Percentiles rank a stretch among this genome's conserved stretches.
Conservation (phyloP, 495 filamentous ascomycete species). For the Aspergillus mulundensis region DNA sequence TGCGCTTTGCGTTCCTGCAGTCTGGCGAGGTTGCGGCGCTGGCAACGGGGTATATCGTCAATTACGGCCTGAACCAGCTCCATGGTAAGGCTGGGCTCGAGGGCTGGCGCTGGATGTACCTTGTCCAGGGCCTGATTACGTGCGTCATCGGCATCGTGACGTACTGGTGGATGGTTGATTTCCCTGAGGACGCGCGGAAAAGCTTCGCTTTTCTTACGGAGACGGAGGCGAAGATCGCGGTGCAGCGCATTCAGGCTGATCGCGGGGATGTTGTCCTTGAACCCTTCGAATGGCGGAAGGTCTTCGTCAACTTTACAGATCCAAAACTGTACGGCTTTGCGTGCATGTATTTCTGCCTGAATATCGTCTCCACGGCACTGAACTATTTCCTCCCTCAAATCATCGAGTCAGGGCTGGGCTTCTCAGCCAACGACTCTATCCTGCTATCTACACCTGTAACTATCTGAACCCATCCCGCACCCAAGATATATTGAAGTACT, state of each 20-base stretch:
- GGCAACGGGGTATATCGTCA: slow-evolving; percentile 68
- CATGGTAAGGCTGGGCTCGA: slow-evolving; percentile 55
- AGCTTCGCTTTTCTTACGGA: slow-evolving; percentile 62
- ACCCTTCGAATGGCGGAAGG: slow-evolving; percentile 55
- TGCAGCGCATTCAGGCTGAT: slow-evolving; percentile 57
- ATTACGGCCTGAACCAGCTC: slow-evolving; percentile 65
- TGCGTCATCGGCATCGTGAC: slow-evolving; percentile 62
- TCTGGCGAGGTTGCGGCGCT: slow-evolving; percentile 63
- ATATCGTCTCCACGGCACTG: slow-evolving; percentile 63
- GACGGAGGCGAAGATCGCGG: slow-evolving; percentile 53
- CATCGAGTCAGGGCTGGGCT: slow-evolving; percentile 67
- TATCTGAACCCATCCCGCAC: neutral
- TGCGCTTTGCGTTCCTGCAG: slow-evolving; percentile 71
- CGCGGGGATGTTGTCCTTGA: slow-evolving; percentile 62
- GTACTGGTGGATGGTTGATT: slow-evolving; percentile 79
- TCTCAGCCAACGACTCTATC: slow-evolving; percentile 60
- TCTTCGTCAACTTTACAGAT: slow-evolving; percentile 59
- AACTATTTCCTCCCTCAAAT: slow-evolving; percentile 73
- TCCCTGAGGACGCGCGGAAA: slow-evolving; percentile 61
- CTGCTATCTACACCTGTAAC: slow-evolving; percentile 63
- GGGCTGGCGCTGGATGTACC: slow-evolving; percentile 76
- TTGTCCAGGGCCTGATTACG: slow-evolving; percentile 65
- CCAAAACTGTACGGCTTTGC: slow-evolving; percentile 71
- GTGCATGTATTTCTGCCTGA: slow-evolving; percentile 68
- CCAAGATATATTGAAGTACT: slow-evolving; percentile 1